Evolutionary conservation across 2,329 filamentous ascomycete genomes (phyloP), one percentile per base, ranked within the genome.

Genomic region (Pochonia chlamydosporia): DNA sequence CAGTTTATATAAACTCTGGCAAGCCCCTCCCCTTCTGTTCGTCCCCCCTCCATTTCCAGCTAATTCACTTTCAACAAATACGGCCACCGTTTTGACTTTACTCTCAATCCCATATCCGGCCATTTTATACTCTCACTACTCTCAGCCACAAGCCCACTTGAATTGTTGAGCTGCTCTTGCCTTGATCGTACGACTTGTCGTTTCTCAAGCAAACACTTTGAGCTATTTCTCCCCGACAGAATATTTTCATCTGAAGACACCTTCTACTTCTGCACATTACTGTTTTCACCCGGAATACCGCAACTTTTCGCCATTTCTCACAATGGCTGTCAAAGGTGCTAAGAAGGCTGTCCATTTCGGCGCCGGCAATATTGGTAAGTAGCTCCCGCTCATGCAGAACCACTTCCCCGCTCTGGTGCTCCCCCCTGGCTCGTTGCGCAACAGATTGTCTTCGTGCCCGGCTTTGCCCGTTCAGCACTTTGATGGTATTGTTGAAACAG

Each of bases 311-410:
- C 21, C 10, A n/a, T 42, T 39, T 40, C 50, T 37, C 63, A 73
- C 44, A 52, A 76, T 76, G 72, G 66, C 63, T 54, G 24, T 43
- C 10, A 33, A 10, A 18, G 13, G 10, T 18, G 42, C 41, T 28
- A 82, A 81, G 66, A 89, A 85, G 65, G 87, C 87, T 56, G 81
- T 92, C 65, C 88, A 92, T 72, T 92, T 93, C 59, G 88, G 88
- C 56, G 87, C 87, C 60, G 88, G 88, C 64, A 92, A 92, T 69
- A 92, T 93, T 63, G 88, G 85, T 69, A 70, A 47, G 72, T 62
- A 33, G 16, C 18, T 42, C 9, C 24, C 16, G 31, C n/a, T 13
- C n/a, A 28, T 11, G 9, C 46, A 40, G 35, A 9, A 7, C 10
- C 23, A 21, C 5, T 28, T 16, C 56, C 49, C 28, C 39, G 31